Evolutionary conservation across 345 rosid species (phyloP).

Genomic region (Physaria fendleri): DNA sequence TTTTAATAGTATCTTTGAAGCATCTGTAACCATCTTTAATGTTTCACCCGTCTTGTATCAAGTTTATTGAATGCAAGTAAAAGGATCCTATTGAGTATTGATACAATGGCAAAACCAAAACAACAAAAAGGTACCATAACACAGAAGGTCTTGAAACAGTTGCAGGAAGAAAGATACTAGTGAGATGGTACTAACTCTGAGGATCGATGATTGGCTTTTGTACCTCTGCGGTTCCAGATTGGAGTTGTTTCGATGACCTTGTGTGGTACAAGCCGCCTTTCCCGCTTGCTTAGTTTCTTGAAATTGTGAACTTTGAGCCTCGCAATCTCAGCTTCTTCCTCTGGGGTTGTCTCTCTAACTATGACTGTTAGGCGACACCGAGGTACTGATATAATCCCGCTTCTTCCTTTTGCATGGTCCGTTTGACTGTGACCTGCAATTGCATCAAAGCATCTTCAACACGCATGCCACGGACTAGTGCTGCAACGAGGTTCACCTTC

Average conservation of each 20-base stretch:
- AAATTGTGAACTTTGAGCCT: constrained; percentile 68
- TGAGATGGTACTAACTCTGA: constrained; percentile 22
- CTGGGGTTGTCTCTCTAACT: constrained; percentile 70
- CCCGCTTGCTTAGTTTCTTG: constrained; percentile 68
- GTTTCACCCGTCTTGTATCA: background rate
- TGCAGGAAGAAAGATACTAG: background rate
- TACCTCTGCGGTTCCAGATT: constrained; percentile 71
- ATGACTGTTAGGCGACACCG: constrained; percentile 74
- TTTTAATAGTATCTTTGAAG: background rate
- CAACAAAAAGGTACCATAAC: background rate
- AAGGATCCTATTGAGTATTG: background rate
- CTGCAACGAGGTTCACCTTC: constrained; percentile 92
- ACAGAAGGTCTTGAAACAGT: constrained; percentile 4
- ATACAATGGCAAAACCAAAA: constrained; percentile 1
- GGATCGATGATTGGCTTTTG: constrained; percentile 10
- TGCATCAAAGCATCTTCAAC: constrained; percentile 95
- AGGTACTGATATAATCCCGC: constrained; percentile 53
- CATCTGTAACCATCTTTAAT: background rate
- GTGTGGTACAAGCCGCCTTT: constrained; percentile 66
- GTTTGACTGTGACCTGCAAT: constrained; percentile 75
- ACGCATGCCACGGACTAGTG: constrained; percentile 89
- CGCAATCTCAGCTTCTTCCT: constrained; percentile 89
- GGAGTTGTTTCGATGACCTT: constrained; percentile 79
- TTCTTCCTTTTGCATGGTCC: constrained; percentile 64
- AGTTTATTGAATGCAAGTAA: constrained; percentile 9